Percentiles rank a stretch among this genome's conserved stretches.
These are phyloP conservation scores for Aspergillus intermedius DNA, from an alignment of 2,329 filamentous ascomycete species.

Conservation along the genomic window DNA sequence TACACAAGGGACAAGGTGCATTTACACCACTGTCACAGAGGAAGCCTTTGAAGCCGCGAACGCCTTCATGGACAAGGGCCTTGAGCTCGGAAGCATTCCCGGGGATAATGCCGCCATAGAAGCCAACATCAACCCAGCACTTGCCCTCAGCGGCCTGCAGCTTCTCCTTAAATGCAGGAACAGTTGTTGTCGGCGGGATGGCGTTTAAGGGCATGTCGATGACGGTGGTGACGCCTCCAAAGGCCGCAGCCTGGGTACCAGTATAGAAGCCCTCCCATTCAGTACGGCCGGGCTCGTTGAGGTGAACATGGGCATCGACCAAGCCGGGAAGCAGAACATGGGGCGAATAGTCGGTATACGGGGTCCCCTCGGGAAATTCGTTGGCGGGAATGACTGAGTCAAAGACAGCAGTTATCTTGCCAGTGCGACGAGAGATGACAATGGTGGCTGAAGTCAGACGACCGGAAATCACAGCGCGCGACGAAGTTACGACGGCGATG, in stretches of 20 bases:
- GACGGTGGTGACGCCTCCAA: conserved; percentile 92
- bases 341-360: conserved; percentile 79
- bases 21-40: conserved; percentile 91
- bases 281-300: conserved; percentile 92
- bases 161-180: conserved; percentile 76
- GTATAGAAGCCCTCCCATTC: conserved; percentile 99
- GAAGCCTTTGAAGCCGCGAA: conserved; percentile 95
- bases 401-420: conserved; percentile 75
- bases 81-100: conserved; percentile 77
- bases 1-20: conserved; percentile 13
- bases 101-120: conserved; percentile 91
- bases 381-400: conserved; percentile 66
- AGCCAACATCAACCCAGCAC: conserved; percentile 98
- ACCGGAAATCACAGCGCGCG: conserved; percentile 71
- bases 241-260: conserved; percentile 86
- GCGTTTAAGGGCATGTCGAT: conserved; percentile 97
- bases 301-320: conserved; percentile 93
- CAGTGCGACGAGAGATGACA: conserved; percentile 66
- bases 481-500: conserved; percentile 75
- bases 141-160: conserved; percentile 74
- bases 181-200: conserved; percentile 89
- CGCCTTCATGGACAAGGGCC: conserved; percentile 73
- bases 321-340: conserved; percentile 80
- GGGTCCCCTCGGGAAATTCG: conserved; percentile 64
- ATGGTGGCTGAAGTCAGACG: conserved; percentile 77